phyloP scores from a whole-genome alignment of 2,329 filamentous ascomycete genomes.

The Phaeosphaeria sp. region DNA sequence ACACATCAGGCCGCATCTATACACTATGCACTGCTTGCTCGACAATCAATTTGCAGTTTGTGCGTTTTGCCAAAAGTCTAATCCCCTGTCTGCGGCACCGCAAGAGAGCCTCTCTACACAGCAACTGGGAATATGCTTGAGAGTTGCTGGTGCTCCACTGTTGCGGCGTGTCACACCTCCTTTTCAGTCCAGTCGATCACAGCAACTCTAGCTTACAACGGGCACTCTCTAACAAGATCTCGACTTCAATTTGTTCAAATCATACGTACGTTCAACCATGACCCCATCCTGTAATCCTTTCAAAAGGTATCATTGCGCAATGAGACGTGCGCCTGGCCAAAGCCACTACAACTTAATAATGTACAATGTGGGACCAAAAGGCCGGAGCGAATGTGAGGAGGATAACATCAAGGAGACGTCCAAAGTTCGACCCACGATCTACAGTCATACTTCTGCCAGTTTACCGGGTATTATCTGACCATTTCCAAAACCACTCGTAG shows the following conservation, averaged over 20 bases:
- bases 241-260: constrained; percentile 5
- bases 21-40: not conserved
- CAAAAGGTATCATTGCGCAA: constrained; percentile 19
- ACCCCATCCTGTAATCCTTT: constrained; percentile 9
- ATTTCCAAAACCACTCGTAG: not conserved
- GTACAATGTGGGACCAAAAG: not conserved
- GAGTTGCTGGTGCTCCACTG: not conserved
- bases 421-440: not conserved
- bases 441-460: constrained; percentile 6
- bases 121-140: too few species aligned
- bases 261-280: constrained; percentile 2
- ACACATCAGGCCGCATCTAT: not conserved
- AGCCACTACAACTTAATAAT: constrained; percentile 14
- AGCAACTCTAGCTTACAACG: too few species aligned
- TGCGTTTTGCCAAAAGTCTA: not conserved
- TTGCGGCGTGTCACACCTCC: not conserved
- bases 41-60: not conserved
- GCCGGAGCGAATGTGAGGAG: constrained; percentile 4
- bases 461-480: constrained; percentile 7
- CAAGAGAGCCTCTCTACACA: not conserved
- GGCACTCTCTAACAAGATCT: not conserved
- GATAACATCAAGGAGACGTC: not conserved
- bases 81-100: not conserved
- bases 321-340: constrained; percentile 9
- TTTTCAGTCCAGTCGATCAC: not conserved